A percentile compares a stretch with the other conserved stretches of the same genome.
phyloP scores from a whole-genome alignment of 2,329 filamentous ascomycete genomes.

The Beauveria brongniartii region DNA sequence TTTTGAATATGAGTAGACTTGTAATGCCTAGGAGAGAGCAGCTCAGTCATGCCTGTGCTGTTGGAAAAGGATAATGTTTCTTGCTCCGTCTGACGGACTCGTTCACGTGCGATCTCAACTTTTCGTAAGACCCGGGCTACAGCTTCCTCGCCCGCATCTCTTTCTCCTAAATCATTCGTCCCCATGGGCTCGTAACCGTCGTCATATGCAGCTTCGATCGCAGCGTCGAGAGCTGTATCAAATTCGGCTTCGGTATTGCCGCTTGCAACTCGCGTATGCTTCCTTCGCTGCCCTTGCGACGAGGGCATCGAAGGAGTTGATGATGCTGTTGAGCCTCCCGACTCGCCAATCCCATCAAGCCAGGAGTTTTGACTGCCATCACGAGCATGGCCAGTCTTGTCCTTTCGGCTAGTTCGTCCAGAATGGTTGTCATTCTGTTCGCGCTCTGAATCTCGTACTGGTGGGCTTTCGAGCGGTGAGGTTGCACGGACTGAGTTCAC shows the following conservation, averaged over 20 bases:
- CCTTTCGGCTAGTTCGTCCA: constrained; percentile 19
- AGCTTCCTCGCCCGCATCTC: constrained; percentile 34
- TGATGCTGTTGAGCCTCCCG: constrained; percentile 67
- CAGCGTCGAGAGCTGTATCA: constrained; percentile 87
- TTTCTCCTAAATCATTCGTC: constrained; percentile 32
- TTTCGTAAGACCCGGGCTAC: constrained; percentile 52
- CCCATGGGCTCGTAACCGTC: constrained; percentile 74
- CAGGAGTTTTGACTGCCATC: constrained; percentile 74
- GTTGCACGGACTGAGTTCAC: constrained; percentile 46
- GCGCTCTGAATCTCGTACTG: constrained; percentile 13
- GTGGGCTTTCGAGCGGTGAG: constrained; percentile 29
- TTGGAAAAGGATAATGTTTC: constrained; percentile 39
- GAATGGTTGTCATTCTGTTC: constrained; percentile 20
- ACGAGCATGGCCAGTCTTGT: constrained; percentile 35
- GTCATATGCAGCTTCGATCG: constrained; percentile 92
- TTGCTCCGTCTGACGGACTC: constrained; percentile 63
- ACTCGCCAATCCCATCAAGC: constrained; percentile 92
- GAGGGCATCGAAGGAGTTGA: constrained; percentile 77
- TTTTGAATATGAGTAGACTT: constrained; percentile 27
- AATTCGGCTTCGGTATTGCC: constrained; percentile 81
- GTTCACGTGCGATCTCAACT: constrained; percentile 68
- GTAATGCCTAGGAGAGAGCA: constrained; percentile 6
- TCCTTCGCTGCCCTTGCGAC: constrained; percentile 58
- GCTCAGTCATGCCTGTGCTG: constrained; percentile 12
- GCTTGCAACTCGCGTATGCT: constrained; percentile 60